Base-by-base conservation (phyloP, 116 monocot species). In the Phalaenopsis hybrid region DNA sequence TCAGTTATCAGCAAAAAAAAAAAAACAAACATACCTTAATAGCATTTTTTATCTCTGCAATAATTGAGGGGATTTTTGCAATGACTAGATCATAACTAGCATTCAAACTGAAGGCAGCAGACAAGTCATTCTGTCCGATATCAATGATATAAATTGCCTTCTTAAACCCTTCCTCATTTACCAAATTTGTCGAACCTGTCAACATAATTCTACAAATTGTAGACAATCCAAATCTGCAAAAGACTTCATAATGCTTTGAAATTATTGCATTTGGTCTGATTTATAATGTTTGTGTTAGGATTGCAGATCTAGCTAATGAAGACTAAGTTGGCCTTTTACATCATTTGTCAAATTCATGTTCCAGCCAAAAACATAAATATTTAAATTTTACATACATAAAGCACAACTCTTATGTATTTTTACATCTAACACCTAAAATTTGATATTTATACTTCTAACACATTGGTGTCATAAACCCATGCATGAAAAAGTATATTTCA, bases 21-120 rank as follows among this genome's bases (percentile, higher is more conserved):
- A 6, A 51, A 0, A 77, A 50, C 41, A 45, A 82, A 82, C 92
- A 81, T 84, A 44, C 23, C 41, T 41, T 41, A 41, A 41, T 41
- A 41, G 41, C 41, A 41, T 41, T 41, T 41, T 41, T 41, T 41
- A 90, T 77, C 41, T 41, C 41, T 41, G 41, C 41, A 41, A 41
- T 41, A 41, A 41, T 41, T 41, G 41, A 41, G 3, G 4, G 41
- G 41, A 41, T 4, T 41, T 41, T 41, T 41, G 41, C 41, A 41
- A 41, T 41, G 2, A 4, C 41, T 41, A 41, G 41, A 4, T 41
- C 4, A 41, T 41, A 41, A 4, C 41, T 3, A 41, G 41, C 41
- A 41, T 41, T 41, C 41, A 4, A 41, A 41, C 41, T 41, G 41
- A 41, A 41, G 41, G 41, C 41, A 41, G 41, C 41, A 41, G 41